phyloP scores from a whole-genome alignment of 139 green algal species.

The Chlorella sorokiniana region DNA sequence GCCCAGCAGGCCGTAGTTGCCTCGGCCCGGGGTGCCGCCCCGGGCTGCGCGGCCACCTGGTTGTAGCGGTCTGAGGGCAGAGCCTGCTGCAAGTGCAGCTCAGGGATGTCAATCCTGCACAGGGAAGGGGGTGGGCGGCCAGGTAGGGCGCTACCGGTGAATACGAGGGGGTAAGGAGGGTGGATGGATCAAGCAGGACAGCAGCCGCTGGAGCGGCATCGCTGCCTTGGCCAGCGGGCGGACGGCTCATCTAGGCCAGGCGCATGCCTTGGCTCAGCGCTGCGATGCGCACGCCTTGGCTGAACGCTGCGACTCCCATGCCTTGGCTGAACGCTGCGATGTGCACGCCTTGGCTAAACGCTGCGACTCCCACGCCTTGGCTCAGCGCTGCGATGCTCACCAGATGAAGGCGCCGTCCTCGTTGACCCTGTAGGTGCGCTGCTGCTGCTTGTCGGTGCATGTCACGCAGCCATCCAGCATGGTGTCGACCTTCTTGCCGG shows the following conservation, averaged over 20 bases:
- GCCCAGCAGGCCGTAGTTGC: constrained; percentile 30
- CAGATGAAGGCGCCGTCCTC: constrained; percentile 48
- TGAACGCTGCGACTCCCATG: no score
- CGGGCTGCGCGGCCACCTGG: constrained; percentile 1
- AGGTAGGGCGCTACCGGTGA: no score
- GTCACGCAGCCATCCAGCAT: constrained; percentile 34
- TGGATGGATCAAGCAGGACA: no score
- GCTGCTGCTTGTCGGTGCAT: constrained; percentile 39
- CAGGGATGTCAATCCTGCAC: constrained; percentile 40
- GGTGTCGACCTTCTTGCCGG: constrained; percentile 36
- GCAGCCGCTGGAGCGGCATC: no score
- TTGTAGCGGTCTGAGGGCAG: constrained; percentile 46
- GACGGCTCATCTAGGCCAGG: no score
- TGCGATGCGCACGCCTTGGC: no score
- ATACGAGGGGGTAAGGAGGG: not conserved
- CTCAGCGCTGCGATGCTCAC: no score
- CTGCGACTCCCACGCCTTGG: no score
- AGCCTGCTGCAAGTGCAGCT: constrained; percentile 10
- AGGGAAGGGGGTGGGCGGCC: not conserved
- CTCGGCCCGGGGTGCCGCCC: not conserved
- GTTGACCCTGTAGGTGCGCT: constrained; percentile 57
- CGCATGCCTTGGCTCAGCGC: no score
- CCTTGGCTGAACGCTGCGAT: no score
- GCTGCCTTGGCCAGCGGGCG: no score
- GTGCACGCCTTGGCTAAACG: no score